A percentile compares a stretch with the other conserved stretches of the same genome.
These are phyloP conservation scores for Nigrospora oryzae DNA, from an alignment of 2,329 filamentous ascomycete species.

Conservation along the genomic window DNA sequence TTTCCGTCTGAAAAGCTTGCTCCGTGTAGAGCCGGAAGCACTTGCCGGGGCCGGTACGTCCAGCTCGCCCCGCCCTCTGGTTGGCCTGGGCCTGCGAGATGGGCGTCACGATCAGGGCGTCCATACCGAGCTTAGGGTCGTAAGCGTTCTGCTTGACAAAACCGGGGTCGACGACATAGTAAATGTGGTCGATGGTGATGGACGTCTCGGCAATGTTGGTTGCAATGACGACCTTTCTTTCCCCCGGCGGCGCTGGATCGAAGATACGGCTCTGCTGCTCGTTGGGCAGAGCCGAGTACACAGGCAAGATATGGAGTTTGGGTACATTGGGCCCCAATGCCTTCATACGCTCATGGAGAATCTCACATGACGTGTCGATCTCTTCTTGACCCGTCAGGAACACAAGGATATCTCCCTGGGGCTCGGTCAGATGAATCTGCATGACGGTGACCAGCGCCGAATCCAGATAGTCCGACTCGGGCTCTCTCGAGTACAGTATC, in stretches of 20 bases:
- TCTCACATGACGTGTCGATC: conserved; percentile 91
- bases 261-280: conserved; percentile 95
- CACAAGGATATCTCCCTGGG: conserved; percentile 86
- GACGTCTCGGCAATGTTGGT: conserved; percentile 98
- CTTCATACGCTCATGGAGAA: conserved; percentile 93
- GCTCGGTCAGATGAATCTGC: conserved; percentile 94
- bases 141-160: conserved; percentile 98
- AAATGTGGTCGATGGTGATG: conserved; percentile 96
- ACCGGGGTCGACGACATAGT: conserved; percentile 92
- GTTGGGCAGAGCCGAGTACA: conserved; percentile 89
- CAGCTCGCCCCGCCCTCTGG: conserved; percentile 85
- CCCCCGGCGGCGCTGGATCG: conserved; percentile 79
- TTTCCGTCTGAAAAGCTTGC: conserved; percentile 89
- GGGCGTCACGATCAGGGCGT: conserved; percentile 88
- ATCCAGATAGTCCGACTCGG: conserved; percentile 92
- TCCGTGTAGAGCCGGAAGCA: conserved; percentile 95
- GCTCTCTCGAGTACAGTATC: conserved; percentile 89
- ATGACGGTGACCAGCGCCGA: conserved; percentile 92
- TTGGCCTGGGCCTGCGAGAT: conserved; percentile 96
- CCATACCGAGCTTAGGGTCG: conserved; percentile 96
- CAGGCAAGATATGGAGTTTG: conserved; percentile 84
- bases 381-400: conserved; percentile 98
- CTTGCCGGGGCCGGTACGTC: conserved; percentile 90
- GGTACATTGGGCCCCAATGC: conserved; percentile 84
- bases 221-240: conserved; percentile 90